Evolutionary conservation across 345 rosid species (phyloP).

Genomic region (Cardiospermum halicacabum): DNA sequence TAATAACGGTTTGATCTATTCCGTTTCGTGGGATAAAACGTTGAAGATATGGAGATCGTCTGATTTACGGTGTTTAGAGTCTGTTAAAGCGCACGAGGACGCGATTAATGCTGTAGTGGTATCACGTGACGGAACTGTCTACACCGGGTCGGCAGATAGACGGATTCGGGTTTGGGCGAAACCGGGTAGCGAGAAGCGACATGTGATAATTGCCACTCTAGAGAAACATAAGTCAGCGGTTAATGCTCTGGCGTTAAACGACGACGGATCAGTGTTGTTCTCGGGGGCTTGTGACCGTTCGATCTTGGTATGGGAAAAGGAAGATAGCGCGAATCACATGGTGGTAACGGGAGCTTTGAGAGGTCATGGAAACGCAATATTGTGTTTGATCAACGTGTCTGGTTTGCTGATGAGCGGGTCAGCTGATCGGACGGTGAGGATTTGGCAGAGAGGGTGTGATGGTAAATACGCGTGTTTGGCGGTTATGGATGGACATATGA

Average conservation of each 20-base stretch:
- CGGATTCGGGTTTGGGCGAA: slow-evolving; percentile 77
- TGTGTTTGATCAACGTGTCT: slow-evolving; percentile 53
- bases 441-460: slow-evolving; percentile 65
- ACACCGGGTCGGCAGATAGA: slow-evolving; percentile 86
- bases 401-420: slow-evolving; percentile 79
- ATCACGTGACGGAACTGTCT: slow-evolving; percentile 59
- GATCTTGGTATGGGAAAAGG: slow-evolving; percentile 90
- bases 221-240: slow-evolving; percentile 92
- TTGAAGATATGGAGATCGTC: slow-evolving; percentile 77
- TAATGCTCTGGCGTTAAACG: slow-evolving; percentile 67
- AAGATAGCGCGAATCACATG: slow-evolving; percentile 71
- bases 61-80: slow-evolving; percentile 68
- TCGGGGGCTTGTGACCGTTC: slow-evolving; percentile 96
- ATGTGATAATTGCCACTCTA: slow-evolving; percentile 50
- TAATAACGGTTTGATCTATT: slow-evolving; percentile 51
- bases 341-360: slow-evolving; percentile 74
- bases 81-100: slow-evolving; percentile 73
- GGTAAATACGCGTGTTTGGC: slow-evolving; percentile 59
- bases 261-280: slow-evolving; percentile 71
- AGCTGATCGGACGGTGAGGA: slow-evolving; percentile 77
- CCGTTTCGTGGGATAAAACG: slow-evolving; percentile 86
- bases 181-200: slow-evolving; percentile 43
- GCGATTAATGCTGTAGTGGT: slow-evolving; percentile 78
- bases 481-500: slow-evolving; percentile 58
- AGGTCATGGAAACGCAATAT: slow-evolving; percentile 72